Base-by-base conservation (phyloP, 169 alveolate species). In the Plasmodium ovale region DNA sequence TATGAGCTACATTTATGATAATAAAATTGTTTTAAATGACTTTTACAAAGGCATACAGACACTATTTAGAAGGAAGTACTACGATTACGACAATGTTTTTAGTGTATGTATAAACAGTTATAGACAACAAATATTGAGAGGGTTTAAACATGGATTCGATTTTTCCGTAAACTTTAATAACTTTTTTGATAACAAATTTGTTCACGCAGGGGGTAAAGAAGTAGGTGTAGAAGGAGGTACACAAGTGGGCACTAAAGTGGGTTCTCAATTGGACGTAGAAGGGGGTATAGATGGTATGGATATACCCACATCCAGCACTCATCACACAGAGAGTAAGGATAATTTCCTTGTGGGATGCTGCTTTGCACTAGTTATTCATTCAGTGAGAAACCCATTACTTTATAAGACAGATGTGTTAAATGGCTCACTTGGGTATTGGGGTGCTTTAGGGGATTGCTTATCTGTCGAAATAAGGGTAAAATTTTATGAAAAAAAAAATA, bases 401-500 rank as follows among this genome's bases (percentile, higher is more conserved):
- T 85, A 85, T 51, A 85, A 85, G 56, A 64, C 91, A 25, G 91
- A 85, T 49, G 27, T 85, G 49, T 47, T 85, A 53, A 44, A 54
- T 49, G 35, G 87, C 21, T 54, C 71, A 35, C 31, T 58, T 47
- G 91, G 91, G 27, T 85, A 85, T 39, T 85, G 91, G 91, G 91
- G 91, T 1, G 37, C 72, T 9, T 62, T 85, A 37, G 91, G 91
- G 2, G 91, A 85, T 85, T 85, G 91, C 19, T 60, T 85, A 39
- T 68, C 91, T 6, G 91, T 85, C 56, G 91, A 85, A 85, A 85
- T 85, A 54, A 85, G 44, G 58, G 91, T 85, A 70, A 85, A 85
- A 68, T 85, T 85, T 85, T 85, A 56, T 64, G 77, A 85, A 70
- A 70, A 85, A 27, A 51, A 59, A 31, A 51, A 51, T 16, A 42